Base-by-base conservation (phyloP, 2,329 filamentous ascomycete genomes). In the Simplicillium aogashimaense region DNA sequence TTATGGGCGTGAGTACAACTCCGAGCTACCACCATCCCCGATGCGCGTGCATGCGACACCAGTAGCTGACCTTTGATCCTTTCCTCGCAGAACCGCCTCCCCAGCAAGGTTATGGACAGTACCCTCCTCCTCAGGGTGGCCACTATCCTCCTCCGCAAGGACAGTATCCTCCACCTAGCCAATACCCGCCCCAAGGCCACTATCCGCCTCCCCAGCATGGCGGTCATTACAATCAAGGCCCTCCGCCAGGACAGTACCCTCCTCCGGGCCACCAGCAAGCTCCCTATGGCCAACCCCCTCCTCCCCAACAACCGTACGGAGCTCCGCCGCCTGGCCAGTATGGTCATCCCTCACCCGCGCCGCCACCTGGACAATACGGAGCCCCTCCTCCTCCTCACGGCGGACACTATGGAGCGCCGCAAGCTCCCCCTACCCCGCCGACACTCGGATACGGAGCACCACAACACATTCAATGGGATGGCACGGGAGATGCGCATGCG, bases 391-490 rank as follows among this genome's bases (percentile, higher is more conserved):
- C 56, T 30, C 50, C 52, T 17, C 55, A 53, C 13, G 58, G 56
- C 42, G 59, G 59, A 31, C 57, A 59, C 15, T 52, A 54, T 29
- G 49, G 49, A 29, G 60, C 63, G 10, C 60, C 55, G n/a, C 54
- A 47, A 6, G 46, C 45, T 7, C 67, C 73, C 33, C 76, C 82
- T 10, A 77, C 81, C 1, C 72, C 75, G 10, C 76, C 86, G 1
- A 84, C 84, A 0, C 62, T 74, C 0, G 89, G 89, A 29, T 95
- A 95, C 53, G 78, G 78, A 3, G 72, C 82, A 0, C 76, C 78
- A 11, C 83, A 85, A 52, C 67, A 76, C 35, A 83, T 86, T 34
- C 70, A 76, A 25, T 81, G 72, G 69, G 80, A 94, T 47, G 81
- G 78, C 36, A 70, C 66, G 3, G 64, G 68, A 11, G 80, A 92